Conservation (phyloP, 768 basidiomycete genomes). For the Butyriboletus loyo region DNA sequence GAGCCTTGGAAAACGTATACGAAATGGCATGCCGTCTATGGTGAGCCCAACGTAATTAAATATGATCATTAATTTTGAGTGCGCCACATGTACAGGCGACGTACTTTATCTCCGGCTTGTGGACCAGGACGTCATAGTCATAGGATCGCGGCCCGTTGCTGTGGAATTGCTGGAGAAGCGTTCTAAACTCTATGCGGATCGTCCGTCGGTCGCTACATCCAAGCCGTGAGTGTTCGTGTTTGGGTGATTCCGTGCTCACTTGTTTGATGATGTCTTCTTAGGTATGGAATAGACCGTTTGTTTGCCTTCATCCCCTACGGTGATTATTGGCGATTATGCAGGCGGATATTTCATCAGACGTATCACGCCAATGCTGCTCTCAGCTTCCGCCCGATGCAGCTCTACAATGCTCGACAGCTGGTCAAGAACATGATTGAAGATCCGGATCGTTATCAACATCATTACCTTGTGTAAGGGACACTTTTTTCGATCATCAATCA, state of each 20-base stretch:
- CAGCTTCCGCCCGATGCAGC: neutral
- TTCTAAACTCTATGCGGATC: neutral
- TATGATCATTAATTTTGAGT: no score
- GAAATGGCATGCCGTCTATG: no score
- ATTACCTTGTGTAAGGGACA: neutral
- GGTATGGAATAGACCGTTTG: conserved; percentile 4
- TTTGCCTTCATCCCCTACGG: conserved; percentile 8
- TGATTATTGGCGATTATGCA: conserved; percentile 1
- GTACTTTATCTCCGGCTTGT: neutral
- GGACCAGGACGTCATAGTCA: neutral
- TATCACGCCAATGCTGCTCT: neutral
- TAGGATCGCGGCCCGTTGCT: neutral
- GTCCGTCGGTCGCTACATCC: neutral
- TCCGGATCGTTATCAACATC: neutral
- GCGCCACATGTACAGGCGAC: neutral
- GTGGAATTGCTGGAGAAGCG: neutral
- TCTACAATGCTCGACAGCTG: neutral
- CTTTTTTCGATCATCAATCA: neutral
- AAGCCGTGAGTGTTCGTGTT: neutral
- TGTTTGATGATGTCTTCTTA: neutral
- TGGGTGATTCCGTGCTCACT: no score
- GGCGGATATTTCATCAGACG: conserved; percentile 5
- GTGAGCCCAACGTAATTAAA: no score
- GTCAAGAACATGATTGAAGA: neutral
- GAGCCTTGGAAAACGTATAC: no score